phyloP scores from a whole-genome alignment of 495 filamentous ascomycete species.

The Tuber melanosporum region DNA sequence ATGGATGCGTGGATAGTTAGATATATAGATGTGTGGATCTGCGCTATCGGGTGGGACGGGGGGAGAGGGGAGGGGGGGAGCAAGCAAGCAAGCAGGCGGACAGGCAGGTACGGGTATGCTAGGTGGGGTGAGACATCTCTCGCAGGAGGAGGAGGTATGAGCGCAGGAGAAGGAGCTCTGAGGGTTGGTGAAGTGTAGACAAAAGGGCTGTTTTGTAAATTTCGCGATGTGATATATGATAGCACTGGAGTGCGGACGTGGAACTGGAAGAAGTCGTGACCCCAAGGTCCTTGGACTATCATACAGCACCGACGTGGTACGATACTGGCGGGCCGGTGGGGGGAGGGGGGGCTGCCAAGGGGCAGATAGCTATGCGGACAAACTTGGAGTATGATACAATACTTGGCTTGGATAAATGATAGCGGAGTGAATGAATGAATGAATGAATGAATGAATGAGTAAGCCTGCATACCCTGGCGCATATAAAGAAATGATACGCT shows the following conservation, averaged over 20 bases:
- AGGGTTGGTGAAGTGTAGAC: neutral
- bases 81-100: neutral
- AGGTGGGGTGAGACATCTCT: neutral
- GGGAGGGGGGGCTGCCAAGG: neutral
- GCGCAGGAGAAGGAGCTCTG: neutral
- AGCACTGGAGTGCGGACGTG: neutral
- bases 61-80: neutral
- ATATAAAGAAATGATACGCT: neutral
- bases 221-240: neutral
- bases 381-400: neutral
- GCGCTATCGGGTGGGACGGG: neutral
- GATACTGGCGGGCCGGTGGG: neutral
- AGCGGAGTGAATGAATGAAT: neutral
- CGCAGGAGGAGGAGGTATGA: neutral
- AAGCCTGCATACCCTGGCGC: neutral
- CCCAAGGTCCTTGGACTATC: neutral
- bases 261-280: neutral
- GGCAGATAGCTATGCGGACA: neutral
- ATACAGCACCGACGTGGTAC: neutral
- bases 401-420: neutral
- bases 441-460: neutral
- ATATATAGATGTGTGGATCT: neutral
- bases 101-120: slow-evolving; percentile 3
- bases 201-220: neutral
- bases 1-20: neutral